Base-by-base conservation (phyloP, 2,329 filamentous ascomycete genomes). In the Capronia americana region DNA sequence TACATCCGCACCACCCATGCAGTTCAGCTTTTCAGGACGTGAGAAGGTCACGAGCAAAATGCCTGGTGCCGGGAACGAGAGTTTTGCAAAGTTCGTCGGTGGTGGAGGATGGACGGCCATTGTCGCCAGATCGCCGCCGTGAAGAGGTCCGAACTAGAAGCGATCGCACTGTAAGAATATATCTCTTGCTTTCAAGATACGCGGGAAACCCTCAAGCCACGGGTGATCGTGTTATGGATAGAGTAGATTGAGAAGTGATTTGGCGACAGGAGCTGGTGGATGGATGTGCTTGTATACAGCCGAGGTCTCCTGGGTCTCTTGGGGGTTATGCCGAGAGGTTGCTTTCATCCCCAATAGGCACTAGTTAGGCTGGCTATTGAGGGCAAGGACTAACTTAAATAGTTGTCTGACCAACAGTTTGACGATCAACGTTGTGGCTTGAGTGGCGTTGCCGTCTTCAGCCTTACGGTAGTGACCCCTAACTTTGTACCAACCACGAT, bases 41-140 rank as follows among this genome's bases (percentile, higher is more conserved):
- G 79, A 77, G 58, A 82, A 75, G 51, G 81, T 79, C 64, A 85
- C 77, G 58, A 85, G 76, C 68, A 84, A 73, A 75, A 83, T 74
- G 66, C 79, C 75, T 55, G 78, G 73, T 68, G 76, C 68, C 70
- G 83, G 83, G 76, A 81, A 80, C 59, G 75, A 72, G 68, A 82
- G 50, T 7, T 53, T 53, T 4, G 23, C 46, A 20, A 61, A 61
- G 4, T 26, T 41, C 7, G 58, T 51, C 6, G 46, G 26, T n/a
- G 58, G 57, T n/a, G 46, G 58, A 24, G 46, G 26, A 24, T 7
- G n/a, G 12, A 10, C 17, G 3, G 28, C 28, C 24, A 34, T 55
- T 55, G 24, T 30, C 5, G 48, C 20, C 14, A 24, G 48, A 26
- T 53, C 10, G 2, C 5, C 17, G 14, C 1, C 20, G 17, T 44